Percentiles rank a stretch among this genome's conserved stretches.
Conservation (phyloP, 2,329 filamentous ascomycete genomes). For the Fusarium secorum region DNA sequence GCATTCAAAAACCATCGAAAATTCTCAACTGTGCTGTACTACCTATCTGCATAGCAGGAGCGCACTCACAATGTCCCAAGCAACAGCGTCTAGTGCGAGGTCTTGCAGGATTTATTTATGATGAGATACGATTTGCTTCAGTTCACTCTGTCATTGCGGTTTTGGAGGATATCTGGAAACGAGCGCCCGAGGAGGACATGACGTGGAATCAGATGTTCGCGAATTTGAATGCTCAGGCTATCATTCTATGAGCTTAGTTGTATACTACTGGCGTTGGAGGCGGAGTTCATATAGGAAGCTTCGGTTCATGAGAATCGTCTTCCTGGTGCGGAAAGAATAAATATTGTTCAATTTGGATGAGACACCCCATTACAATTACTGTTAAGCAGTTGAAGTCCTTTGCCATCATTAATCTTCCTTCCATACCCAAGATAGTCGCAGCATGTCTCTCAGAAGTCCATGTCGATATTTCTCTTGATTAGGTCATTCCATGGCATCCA, state of each 20-base stretch:
- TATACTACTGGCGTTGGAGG: not conserved
- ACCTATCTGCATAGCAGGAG: constrained; percentile 49
- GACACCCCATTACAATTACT: fast-evolving
- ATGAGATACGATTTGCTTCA: constrained; percentile 46
- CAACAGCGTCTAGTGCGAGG: constrained; percentile 40
- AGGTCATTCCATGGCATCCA: not conserved
- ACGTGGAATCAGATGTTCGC: constrained; percentile 40
- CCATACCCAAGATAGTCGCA: fast-evolving
- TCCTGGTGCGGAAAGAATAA: not conserved
- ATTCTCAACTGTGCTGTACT: constrained; percentile 51
- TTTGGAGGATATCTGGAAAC: constrained; percentile 37
- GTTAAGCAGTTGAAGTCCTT: fast-evolving
- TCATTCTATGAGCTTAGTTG: constrained; percentile 28
- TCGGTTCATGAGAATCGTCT: not conserved
- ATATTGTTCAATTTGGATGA: not conserved
- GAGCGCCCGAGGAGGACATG: not conserved
- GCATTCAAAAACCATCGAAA: constrained; percentile 47
- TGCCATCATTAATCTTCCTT: fast-evolving
- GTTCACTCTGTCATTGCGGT: constrained; percentile 48
- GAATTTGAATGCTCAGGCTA: constrained; percentile 34
- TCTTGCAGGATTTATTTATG: constrained; percentile 38
- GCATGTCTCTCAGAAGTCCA: fast-evolving
- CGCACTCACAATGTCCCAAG: constrained; percentile 43
- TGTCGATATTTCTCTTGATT: fast-evolving
- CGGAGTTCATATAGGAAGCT: fast-evolving